phyloP scores from a whole-genome alignment of 2,329 filamentous ascomycete genomes.

The Cryphonectria naterciae region DNA sequence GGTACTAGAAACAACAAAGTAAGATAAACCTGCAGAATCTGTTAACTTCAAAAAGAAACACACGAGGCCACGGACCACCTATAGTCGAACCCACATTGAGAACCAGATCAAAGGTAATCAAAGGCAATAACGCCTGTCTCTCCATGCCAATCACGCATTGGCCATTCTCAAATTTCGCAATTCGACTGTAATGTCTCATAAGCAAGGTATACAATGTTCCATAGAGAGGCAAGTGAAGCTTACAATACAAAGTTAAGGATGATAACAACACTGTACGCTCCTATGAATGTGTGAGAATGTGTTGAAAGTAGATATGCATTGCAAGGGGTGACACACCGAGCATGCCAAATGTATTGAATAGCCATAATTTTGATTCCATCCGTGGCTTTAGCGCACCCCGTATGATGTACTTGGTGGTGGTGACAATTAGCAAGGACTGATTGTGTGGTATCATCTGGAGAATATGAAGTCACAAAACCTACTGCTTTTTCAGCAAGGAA shows the following conservation, averaged over 20 bases:
- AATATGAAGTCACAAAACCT: constrained; percentile 32
- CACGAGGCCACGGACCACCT: no score
- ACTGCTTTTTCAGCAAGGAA: constrained; percentile 69
- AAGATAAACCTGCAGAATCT: constrained; percentile 52
- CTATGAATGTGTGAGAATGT: constrained; percentile 39
- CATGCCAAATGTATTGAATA: constrained; percentile 53
- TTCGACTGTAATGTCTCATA: constrained; percentile 48
- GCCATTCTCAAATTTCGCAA: constrained; percentile 57
- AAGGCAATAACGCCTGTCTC: constrained; percentile 60
- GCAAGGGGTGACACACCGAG: constrained; percentile 40
- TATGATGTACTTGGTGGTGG: constrained; percentile 56
- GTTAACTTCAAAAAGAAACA: constrained; percentile 4
- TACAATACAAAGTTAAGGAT: constrained; percentile 66
- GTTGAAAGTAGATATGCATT: background rate
- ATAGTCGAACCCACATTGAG: constrained; percentile 51
- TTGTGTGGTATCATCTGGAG: background rate
- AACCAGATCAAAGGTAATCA: constrained; percentile 63
- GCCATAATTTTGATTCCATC: constrained; percentile 46
- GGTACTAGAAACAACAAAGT: constrained; percentile 67
- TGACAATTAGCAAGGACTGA: background rate
- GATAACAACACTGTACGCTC: constrained; percentile 50
- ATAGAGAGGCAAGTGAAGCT: constrained; percentile 31
- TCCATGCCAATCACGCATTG: constrained; percentile 67
- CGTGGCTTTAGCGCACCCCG: constrained; percentile 53
- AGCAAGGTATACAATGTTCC: background rate